These are phyloP conservation scores for Micromonas pusilla DNA, from an alignment of 139 green algal genomes.

Conservation along the genomic window DNA sequence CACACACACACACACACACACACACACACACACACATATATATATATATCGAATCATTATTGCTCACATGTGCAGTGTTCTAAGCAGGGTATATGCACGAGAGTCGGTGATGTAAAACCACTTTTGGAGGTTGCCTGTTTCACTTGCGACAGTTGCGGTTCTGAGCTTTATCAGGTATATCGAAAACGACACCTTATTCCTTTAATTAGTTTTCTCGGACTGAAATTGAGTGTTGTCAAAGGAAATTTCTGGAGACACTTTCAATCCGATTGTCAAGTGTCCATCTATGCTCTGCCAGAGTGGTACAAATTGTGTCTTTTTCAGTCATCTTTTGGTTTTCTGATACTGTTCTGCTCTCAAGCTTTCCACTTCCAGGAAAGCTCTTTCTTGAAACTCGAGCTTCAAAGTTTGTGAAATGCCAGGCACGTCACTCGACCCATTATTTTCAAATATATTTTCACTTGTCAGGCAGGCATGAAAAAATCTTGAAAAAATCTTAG, in stretches of 20 bases:
- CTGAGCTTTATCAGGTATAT: slow-evolving; percentile 9
- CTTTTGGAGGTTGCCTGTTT: slow-evolving; percentile 22
- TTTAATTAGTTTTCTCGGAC: not conserved
- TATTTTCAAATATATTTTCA: not conserved
- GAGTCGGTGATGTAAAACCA: slow-evolving; percentile 18
- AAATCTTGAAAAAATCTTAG: not conserved
- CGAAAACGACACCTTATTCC: not conserved
- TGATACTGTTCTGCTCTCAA: not conserved
- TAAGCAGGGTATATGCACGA: slow-evolving; percentile 7
- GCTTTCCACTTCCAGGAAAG: not conserved
- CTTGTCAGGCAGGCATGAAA: not conserved
- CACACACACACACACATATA: not conserved
- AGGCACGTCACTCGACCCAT: too few relatives aligned
- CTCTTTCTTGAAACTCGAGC: slow-evolving; percentile 17
- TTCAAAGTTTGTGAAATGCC: slow-evolving; percentile 20
- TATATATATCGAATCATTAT: not conserved
- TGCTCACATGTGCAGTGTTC: not conserved
- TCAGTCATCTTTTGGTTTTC: not conserved
- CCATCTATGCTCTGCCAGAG: not conserved
- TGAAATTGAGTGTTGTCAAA: not conserved
- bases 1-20: not conserved
- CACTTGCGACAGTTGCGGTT: slow-evolving; percentile 11
- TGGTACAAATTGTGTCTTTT: not conserved
- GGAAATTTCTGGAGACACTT: not conserved
- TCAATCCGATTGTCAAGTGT: not conserved